Conservation (phyloP, 192 early-diverging fungal species). For the Backusella tuberculispora region DNA sequence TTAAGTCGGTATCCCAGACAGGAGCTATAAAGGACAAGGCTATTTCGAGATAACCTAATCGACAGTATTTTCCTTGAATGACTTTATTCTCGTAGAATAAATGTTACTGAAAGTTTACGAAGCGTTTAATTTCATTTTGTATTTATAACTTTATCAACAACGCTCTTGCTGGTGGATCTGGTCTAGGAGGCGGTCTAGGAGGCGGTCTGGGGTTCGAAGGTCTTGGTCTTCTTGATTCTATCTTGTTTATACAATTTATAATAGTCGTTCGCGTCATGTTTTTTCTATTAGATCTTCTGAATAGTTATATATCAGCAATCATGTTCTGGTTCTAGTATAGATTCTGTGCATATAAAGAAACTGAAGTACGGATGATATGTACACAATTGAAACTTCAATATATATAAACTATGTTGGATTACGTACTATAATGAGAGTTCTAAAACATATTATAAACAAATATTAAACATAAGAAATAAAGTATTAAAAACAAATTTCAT, state of each 20-base stretch:
- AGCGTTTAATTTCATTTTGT: background rate
- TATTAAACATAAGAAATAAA: background rate
- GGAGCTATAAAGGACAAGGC: background rate
- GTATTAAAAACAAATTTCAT: background rate
- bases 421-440: background rate
- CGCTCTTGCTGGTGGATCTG: background rate
- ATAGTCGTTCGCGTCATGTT: background rate
- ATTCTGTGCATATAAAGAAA: background rate
- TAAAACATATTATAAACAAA: background rate
- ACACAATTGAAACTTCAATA: background rate
- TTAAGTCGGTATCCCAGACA: background rate
- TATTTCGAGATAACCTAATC: background rate
- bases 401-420: background rate
- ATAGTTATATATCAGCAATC: background rate
- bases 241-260: background rate
- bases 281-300: background rate
- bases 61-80: background rate
- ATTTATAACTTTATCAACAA: background rate
- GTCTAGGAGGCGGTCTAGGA: constrained; percentile 6
- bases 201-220: constrained; percentile 12
- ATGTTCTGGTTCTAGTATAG: background rate
- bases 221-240: constrained; percentile 11
- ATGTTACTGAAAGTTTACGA: background rate
- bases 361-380: background rate
- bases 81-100: background rate